Evolutionary conservation across 139 green algal genomes (phyloP), one percentile per base, ranked within the genome.

Genomic region (Coccomyxa sp.): DNA sequence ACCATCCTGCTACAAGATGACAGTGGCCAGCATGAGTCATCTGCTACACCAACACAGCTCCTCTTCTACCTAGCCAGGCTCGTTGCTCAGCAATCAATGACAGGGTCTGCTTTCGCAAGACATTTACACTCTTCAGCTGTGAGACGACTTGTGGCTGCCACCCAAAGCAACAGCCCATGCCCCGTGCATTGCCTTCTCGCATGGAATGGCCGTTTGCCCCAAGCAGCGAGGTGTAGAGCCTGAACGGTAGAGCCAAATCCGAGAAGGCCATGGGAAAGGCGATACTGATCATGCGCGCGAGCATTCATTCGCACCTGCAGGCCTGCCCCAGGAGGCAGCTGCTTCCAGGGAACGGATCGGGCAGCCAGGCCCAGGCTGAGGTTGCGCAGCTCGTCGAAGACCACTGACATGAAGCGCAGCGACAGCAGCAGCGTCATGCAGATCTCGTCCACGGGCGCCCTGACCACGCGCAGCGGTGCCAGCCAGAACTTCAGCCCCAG

Each of bases 321-420:
- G n/a, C 73, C 72, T 8, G 55, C 89, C 7, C 79, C 54, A 0
- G 73, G 77, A 22, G 90, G 90, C 40, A 93, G 86, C 9, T 74
- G 78, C 12, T 71, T 68, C 91, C 91, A 95, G 74, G 93, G 75
- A 14, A 97, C 81, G n/a, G 89, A 90, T 0, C 93, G 82, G 0
- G 91, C 84, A 22, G 92, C 93, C 55, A 95, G 73, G 33, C 93
- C 93, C 39, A 97, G 86, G 36, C 80, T 87, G 39, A 97, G 85
- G 84, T 95, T 97, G 58, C 86, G 79, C 55, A 93, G 83, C 86
- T 97, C 92, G 54, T 96, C 89, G 79, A 97, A 96, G 50, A 95
- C 92, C 10, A 95, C 82, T 7, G 87, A 89, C 87, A 95, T 92
- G 82, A 96, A 97, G 24, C 93, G 88, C 76, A 97, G 84, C 1